Evolutionary conservation across 75 land plant genomes (phyloP).

Genomic region (Pinus albicaulis): DNA sequence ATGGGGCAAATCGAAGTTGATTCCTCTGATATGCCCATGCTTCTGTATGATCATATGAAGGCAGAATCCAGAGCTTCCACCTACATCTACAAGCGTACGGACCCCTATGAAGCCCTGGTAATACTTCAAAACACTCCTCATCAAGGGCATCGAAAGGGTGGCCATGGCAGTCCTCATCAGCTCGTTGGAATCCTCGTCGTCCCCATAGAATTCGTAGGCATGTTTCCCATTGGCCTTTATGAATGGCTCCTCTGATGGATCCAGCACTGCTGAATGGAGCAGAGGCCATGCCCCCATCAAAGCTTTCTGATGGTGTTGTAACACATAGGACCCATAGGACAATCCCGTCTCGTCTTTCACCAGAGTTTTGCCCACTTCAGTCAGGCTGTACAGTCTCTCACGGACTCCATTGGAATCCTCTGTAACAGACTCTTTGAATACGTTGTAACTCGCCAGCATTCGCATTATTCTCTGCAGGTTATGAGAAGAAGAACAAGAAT

Average conservation of each 20-base stretch:
- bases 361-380: constrained; percentile 45
- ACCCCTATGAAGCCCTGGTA: constrained; percentile 61
- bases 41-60: constrained; percentile 44
- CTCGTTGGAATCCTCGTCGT: constrained; percentile 32
- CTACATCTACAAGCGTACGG: constrained; percentile 59
- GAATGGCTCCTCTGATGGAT: constrained; percentile 51
- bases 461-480: constrained; percentile 58
- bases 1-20: constrained; percentile 77
- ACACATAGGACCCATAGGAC: constrained; percentile 45
- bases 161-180: constrained; percentile 69
- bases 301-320: constrained; percentile 62
- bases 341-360: constrained; percentile 39
- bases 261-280: constrained; percentile 54
- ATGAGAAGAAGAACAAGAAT: constrained; percentile 14
- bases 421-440: constrained; percentile 36
- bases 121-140: constrained; percentile 40
- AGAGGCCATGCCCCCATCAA: constrained; percentile 44
- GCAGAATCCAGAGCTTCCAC: constrained; percentile 68
- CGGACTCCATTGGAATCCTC: not conserved
- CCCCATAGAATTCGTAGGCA: constrained; percentile 44
- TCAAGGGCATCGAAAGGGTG: constrained; percentile 50
- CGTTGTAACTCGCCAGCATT: constrained; percentile 46
- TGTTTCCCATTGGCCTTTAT: constrained; percentile 50
- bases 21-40: constrained; percentile 35
- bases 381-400: constrained; percentile 32